Evolutionary conservation across 148 eudicot genomes (phyloP), one percentile per base, ranked within the genome.

Genomic region (Arbutus unedo): DNA sequence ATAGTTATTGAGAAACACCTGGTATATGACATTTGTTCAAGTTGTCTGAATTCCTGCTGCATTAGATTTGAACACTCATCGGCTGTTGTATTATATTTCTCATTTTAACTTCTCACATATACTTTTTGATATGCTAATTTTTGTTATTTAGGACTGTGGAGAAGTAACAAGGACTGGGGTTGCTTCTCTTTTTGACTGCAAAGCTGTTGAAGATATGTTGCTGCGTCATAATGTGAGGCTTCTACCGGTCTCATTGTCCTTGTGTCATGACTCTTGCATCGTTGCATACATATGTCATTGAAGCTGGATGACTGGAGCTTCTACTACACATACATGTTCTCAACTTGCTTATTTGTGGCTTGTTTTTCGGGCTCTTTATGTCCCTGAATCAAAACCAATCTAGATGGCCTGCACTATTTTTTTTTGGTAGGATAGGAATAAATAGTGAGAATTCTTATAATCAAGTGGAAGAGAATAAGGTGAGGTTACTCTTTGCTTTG

Each of bases 161-260:
- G 82, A 90, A 86, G 83, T 93, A 83, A 96, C 98, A 13, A 77
- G 74, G 3, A 77, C 87, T 51, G 98, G 96, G 38, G 87, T 88
- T 55, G 80, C 74, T 19, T 85, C 86, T 88, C 91, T 95, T 75
- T 84, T 91, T 73, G 81, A 87, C 54, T 95, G 98, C 89, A 86
- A 83, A 84, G 95, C 98, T 74, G 80, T 95, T 87, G 98, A 93
- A 88, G 90, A 92, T 78, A 90, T 95, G 71, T 81, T 89, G 83
- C 89, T 95, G 75, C 93, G 96, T 76, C 98, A 95, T 83, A 92
- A 87, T 83, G 98, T 95, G 85, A 93, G 92, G 81, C 77, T 85
- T 72, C 48, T 76, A 7, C 51, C 43, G n/a, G 74, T 76, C 67
- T 11, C 43, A 13, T 71, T 75, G 47, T 51, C 31, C 49, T 75